phyloP scores from a whole-genome alignment of 2,329 filamentous ascomycete genomes.

The Penicillium occitanis region DNA sequence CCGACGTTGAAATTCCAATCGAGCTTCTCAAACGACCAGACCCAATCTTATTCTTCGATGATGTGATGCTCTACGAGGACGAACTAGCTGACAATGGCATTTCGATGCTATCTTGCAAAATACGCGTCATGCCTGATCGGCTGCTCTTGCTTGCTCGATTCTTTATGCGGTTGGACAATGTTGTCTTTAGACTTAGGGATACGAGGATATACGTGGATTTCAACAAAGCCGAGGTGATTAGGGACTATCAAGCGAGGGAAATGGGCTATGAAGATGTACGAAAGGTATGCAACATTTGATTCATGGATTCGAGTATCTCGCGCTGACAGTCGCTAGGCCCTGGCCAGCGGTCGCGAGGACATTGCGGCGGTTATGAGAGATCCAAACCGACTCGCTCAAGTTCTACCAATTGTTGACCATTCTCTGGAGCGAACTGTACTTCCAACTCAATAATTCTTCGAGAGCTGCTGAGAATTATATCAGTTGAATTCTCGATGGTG shows the following conservation, averaged over 20 bases:
- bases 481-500: neutral
- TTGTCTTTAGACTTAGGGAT: constrained; percentile 82
- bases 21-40: constrained; percentile 84
- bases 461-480: neutral
- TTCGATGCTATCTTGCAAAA: constrained; percentile 82
- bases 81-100: constrained; percentile 98
- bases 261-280: constrained; percentile 74
- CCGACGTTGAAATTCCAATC: constrained; percentile 68
- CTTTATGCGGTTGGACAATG: constrained; percentile 91
- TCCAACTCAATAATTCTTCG: constrained; percentile 12
- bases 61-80: constrained; percentile 94
- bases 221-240: constrained; percentile 70
- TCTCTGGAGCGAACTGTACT: constrained; percentile 58
- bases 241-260: constrained; percentile 90
- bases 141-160: constrained; percentile 82
- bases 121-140: constrained; percentile 86
- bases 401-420: constrained; percentile 70
- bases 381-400: constrained; percentile 69
- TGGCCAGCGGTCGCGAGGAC: constrained; percentile 65
- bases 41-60: constrained; percentile 94
- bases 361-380: constrained; percentile 75
- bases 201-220: constrained; percentile 94
- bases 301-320: neutral
- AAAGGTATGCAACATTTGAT: constrained; percentile 53
- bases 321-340: constrained; percentile 35